Evolutionary conservation across 345 rosid genomes (phyloP), one percentile per base, ranked within the genome.

Genomic region (Eucalyptus camaldulensis): DNA sequence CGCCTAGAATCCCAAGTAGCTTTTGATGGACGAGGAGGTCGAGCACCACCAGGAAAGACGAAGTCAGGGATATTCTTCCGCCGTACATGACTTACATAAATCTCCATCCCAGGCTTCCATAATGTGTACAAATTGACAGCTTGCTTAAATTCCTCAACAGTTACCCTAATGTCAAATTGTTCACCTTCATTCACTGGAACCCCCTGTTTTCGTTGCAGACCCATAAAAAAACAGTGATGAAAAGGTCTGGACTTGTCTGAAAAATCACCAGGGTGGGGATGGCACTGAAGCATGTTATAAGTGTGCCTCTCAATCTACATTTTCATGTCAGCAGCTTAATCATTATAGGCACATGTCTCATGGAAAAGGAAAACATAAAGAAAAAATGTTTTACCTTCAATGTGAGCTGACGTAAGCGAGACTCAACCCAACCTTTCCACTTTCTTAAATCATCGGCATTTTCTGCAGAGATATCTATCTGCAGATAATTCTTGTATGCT

Each of bases 391-490:
- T 90, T 86, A 97, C 99, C 99, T 94, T 97, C 94, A 97, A 91
- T 76, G 96, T 98, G 86, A 98, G 99, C 89, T 95, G 97, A 86
- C 99, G 97, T 80, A 98, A 97, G 67, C 99, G 99, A 87, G 99
- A 98, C 94, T 97, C 97, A 89, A 98, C 99, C 99, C 99, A 97
- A 25, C 99, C 99, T 95, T 98, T 95, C 99, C 99, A 98, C 49
- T 95, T 94, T 87, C 98, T 95, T 88, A 97, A 92, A 90, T 97
- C 98, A 91, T 97, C 97, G 45, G 90, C 97, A 93, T 96, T 95
- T 91, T 93, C 98, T 16, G 99, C 98, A 91, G 91, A 81, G 54
- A 97, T 94, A 67, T 97, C 97, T 65, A 98, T 97, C 94, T 93
- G 98, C 67, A 98, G 95, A 92, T 98, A 98, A 92, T 98, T 90